Evolutionary conservation across 2,329 filamentous ascomycete species (phyloP).

Genomic region (Colletotrichum lupini): DNA sequence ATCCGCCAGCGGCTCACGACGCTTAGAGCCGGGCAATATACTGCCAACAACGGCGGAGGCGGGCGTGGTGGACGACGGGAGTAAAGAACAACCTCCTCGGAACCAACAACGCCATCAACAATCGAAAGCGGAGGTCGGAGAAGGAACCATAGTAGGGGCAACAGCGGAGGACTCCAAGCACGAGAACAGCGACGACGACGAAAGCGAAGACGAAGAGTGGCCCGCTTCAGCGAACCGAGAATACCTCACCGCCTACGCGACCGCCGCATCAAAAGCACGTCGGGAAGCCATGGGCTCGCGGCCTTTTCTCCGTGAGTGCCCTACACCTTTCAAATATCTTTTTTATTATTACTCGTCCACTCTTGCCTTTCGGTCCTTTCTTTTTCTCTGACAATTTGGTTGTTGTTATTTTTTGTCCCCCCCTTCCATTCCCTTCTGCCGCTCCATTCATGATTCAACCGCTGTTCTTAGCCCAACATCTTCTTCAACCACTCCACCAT

Average conservation of each 20-base stretch:
- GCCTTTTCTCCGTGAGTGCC: constrained; percentile 51
- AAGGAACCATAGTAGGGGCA: too few relatives aligned
- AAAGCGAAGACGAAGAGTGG: constrained; percentile 41
- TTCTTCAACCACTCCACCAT: constrained; percentile 19
- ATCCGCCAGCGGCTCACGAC: constrained; percentile 8
- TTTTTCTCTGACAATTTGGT: neutral
- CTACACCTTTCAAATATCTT: neutral
- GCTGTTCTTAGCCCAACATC: neutral
- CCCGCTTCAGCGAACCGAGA: constrained; percentile 43
- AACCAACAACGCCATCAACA: neutral
- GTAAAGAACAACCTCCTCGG: neutral
- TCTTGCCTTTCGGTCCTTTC: constrained; percentile 5
- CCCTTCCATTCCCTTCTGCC: neutral
- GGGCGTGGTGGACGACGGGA: neutral
- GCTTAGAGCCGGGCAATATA: constrained; percentile 10
- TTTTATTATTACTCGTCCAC: neutral
- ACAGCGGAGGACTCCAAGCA: neutral
- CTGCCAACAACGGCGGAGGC: neutral
- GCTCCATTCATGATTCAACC: neutral
- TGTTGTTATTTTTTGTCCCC: neutral
- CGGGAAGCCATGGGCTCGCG: constrained; percentile 42
- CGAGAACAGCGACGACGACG: neutral
- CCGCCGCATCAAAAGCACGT: constrained; percentile 46
- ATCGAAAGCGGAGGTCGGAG: neutral
- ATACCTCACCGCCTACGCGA: constrained; percentile 46